Base-by-base conservation (phyloP, 805 yeast genomes). In the Lachancea nothofagi region DNA sequence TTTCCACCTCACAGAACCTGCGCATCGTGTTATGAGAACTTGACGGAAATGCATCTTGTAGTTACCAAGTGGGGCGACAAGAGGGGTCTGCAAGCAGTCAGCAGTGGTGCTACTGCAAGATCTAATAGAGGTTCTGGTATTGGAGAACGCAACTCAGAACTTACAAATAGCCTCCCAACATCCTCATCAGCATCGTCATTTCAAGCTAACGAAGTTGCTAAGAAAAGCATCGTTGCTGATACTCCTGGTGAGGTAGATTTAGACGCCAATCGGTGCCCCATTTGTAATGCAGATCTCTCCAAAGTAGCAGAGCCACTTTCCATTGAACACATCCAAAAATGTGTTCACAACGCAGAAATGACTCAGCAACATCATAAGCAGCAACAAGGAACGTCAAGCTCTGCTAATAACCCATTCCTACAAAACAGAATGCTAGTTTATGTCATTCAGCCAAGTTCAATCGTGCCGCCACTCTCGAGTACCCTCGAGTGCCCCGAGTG, bases 371-470 rank as follows among this genome's bases (percentile, higher is more conserved):
- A 57, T 74, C 78, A 36, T 81, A 84, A n/a, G 69, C 77, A 28
- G 75, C 78, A 5, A 74, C 23, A 10, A 7, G 73, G 30, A 65
- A 71, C 4, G 67, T 20, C 38, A 8, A 28, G 24, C 17, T 19
- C 25, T 2, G 73, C 22, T 9, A 42, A 41, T 10, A 49, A 48
- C 22, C 50, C 55, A 5, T 32, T 51, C 9, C 44, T 36, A 17
- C 55, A 52, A 32, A 89, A 89, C 57, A 72, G 95, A 44, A 89
- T 93, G 97, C 67, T 93, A 36, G 93, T 88, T 1, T 87, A 84
- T 58, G 74, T 51, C 14, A 49, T 70, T 2, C 62, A 68, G 2
- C 33, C 44, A 12, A 15, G 13, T 19, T 8, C 22, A 5, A 27
- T 21, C 7, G 10, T 3, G 9, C 14, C 30, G 17, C 8, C 13